Percentiles rank a stretch among this genome's conserved stretches.
Conservation (phyloP, 2,329 filamentous ascomycete species). For the Cladophialophora immunda region DNA sequence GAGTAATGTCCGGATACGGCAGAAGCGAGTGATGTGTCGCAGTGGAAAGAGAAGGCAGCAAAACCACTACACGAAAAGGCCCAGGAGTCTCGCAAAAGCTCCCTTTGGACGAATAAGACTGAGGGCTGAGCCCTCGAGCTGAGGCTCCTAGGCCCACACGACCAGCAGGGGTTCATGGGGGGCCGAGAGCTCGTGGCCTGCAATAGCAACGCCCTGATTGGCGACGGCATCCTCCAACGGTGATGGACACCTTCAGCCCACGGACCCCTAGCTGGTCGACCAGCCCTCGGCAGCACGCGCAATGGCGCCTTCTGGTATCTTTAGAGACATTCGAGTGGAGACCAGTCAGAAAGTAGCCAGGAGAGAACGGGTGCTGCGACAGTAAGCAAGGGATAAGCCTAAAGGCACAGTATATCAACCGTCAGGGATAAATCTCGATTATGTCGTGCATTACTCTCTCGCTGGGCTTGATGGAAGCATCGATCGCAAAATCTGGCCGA, state of each 20-base stretch:
- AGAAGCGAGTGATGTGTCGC: slow-evolving; percentile 13
- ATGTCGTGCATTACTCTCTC: not conserved
- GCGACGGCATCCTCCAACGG: slow-evolving; percentile 5
- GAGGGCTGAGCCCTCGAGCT: slow-evolving; percentile 34
- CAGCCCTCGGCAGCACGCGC: slow-evolving; percentile 22
- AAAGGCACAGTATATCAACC: not conserved
- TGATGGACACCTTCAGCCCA: slow-evolving; percentile 26
- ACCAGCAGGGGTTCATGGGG: slow-evolving; percentile 25
- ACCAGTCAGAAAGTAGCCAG: slow-evolving; percentile 19
- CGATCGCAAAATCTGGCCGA: not conserved
- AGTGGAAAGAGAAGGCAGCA: slow-evolving; percentile 19
- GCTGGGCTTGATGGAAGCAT: not conserved
- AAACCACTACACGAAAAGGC: slow-evolving; percentile 13
- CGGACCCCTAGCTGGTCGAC: slow-evolving; percentile 16
- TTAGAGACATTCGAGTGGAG: slow-evolving; percentile 22
- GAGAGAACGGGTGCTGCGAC: slow-evolving; percentile 7
- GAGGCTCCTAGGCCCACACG: slow-evolving; percentile 29
- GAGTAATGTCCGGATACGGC: not conserved
- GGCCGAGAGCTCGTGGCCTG: slow-evolving; percentile 25
- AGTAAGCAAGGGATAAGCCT: slow-evolving; percentile 20
- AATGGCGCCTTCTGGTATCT: slow-evolving; percentile 10
- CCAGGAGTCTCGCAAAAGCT: slow-evolving; percentile 16
- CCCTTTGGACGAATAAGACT: slow-evolving; percentile 24
- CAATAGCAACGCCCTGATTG: slow-evolving; percentile 25
- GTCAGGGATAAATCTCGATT: not conserved